Base-by-base conservation (phyloP, 306 rosid species). In the Arachis stenosperma region DNA sequence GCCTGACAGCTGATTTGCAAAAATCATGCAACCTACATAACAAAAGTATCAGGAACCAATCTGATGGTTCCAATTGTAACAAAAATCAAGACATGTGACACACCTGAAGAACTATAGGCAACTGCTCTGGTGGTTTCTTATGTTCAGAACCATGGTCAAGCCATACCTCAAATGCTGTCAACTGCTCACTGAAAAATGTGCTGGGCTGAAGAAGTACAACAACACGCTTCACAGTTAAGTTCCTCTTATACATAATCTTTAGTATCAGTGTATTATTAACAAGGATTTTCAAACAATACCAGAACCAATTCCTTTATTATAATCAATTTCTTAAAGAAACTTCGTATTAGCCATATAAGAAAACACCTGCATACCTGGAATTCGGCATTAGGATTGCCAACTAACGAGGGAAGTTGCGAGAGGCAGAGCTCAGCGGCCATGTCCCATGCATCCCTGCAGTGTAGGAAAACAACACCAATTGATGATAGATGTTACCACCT, bases 381-480 rank as follows among this genome's bases (percentile, higher is more conserved):
- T 84, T 88, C 98, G 12, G 87, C 88, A 70, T 69, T 88, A 69
- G 96, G 96, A 81, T 95, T 95, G 78, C 90, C 92, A 39, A 90
- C 85, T 85, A 95, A 80, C 22, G 85, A 81, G 39, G 99, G 97
- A 83, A 92, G 99, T 84, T 95, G 99, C 82, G 99, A 85, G 60
- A 95, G 99, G 85, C 98, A 95, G 57, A 95, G 90, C 86, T 95
- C 99, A 78, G 98, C 99, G 79, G 98, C 99, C 99, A 95, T 95
- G 85, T 95, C 99, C 99, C 99, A 95, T 12, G 99, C 99, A 87
- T 95, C 99, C 99, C 99, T 95, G 85, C 86, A 82, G 75, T 65
- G 57, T 57, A 50, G 54, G 76, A 30, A n/a, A 70, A 52, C 37
- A 69, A 75, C 60, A 76, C 30, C 41, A 50, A 46, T 36, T 77